Percentiles rank a stretch among this genome's conserved stretches.
Conservation (phyloP, 2,329 filamentous ascomycete species). For the Beauveria sp. region DNA sequence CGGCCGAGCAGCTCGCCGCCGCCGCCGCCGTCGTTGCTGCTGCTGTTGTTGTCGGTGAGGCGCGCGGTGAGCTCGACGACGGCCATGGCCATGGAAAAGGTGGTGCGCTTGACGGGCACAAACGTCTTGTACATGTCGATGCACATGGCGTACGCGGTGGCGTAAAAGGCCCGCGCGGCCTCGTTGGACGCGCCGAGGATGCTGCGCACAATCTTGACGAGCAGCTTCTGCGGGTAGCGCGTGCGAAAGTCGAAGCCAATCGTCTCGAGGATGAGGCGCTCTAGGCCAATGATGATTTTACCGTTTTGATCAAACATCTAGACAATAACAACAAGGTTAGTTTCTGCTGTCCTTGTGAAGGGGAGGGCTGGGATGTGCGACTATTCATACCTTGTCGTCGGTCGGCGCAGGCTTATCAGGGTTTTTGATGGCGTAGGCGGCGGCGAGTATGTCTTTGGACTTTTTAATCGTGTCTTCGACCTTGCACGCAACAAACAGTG, state of each 20-base stretch:
- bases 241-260: slow-evolving; percentile 91
- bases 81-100: slow-evolving; percentile 75
- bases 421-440: slow-evolving; percentile 77
- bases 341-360: slow-evolving; percentile 8
- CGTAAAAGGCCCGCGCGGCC: slow-evolving; percentile 47
- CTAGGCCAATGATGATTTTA: slow-evolving; percentile 78
- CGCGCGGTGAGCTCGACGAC: slow-evolving; percentile 73
- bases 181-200: slow-evolving; percentile 38
- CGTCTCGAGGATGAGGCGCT: slow-evolving; percentile 86
- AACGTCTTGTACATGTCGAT: slow-evolving; percentile 91
- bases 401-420: slow-evolving; percentile 60
- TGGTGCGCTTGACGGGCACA: slow-evolving; percentile 81
- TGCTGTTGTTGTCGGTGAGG: slow-evolving; percentile 43
- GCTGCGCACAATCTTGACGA: slow-evolving; percentile 68
- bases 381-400: slow-evolving; percentile 65
- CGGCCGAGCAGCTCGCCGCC: slow-evolving; percentile 27
- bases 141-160: slow-evolving; percentile 70
- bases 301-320: slow-evolving; percentile 74
- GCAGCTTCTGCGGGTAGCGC: slow-evolving; percentile 74
- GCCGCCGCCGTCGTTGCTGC: slow-evolving; percentile 27
- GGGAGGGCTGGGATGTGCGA: not conserved
- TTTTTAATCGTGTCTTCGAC: slow-evolving; percentile 98
- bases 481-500: slow-evolving; percentile 90
- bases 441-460: slow-evolving; percentile 84
- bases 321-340: not conserved